Conservation (phyloP, 495 filamentous ascomycete genomes). For the Daldinia grandis region DNA sequence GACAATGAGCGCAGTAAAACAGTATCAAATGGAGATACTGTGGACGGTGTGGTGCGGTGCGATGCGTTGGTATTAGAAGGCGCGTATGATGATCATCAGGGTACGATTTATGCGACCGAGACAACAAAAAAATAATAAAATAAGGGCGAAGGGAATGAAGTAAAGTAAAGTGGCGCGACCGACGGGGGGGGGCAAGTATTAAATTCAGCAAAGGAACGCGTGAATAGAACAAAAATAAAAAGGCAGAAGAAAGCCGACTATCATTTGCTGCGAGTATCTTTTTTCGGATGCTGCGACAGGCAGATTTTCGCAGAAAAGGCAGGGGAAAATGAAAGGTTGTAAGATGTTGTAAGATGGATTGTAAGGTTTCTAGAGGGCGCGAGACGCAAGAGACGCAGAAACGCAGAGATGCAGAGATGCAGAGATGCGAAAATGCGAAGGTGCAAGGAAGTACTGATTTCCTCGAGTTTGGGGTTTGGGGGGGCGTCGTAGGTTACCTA, state of each 20-base stretch:
- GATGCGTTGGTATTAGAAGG: conserved; percentile 36
- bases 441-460: conserved; percentile 22
- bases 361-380: conserved; percentile 28
- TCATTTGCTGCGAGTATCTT: conserved; percentile 32
- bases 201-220: conserved; percentile 43
- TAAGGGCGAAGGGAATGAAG: conserved; percentile 26
- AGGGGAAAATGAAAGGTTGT: conserved; percentile 1
- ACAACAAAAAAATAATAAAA: conserved; percentile 45
- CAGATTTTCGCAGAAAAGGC: conserved; percentile 1
- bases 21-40: conserved; percentile 31
- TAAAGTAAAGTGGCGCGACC: conserved; percentile 37
- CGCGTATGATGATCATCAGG: conserved; percentile 40
- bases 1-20: conserved; percentile 34
- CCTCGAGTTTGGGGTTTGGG: conserved; percentile 7
- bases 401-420: not conserved
- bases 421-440: not conserved
- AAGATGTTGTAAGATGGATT: conserved; percentile 21
- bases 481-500: conserved; percentile 18
- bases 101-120: conserved; percentile 27
- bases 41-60: no score
- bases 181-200: conserved; percentile 39
- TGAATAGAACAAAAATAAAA: conserved; percentile 34
- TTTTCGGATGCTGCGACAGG: conserved; percentile 36
- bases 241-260: conserved; percentile 32
- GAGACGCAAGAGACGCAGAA: conserved; percentile 14